Evolutionary conservation across 495 filamentous ascomycete species (phyloP).

Genomic region (Penicillium coffeae): DNA sequence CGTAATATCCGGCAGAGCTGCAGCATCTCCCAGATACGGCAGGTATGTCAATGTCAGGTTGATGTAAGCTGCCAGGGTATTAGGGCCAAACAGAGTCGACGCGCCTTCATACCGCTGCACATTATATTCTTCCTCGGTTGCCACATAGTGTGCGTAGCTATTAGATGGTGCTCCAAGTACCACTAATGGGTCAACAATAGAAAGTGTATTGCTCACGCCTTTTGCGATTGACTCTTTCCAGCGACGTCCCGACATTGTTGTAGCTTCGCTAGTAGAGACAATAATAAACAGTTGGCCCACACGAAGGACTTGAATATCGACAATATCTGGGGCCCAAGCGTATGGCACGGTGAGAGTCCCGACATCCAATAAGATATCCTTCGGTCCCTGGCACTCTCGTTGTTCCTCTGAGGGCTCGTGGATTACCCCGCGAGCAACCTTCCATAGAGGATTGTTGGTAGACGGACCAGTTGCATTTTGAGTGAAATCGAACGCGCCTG

Average conservation of each 20-base stretch:
- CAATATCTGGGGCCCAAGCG: slow-evolving; percentile 87
- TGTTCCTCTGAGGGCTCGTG: slow-evolving; percentile 71
- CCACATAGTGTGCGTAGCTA: slow-evolving; percentile 93
- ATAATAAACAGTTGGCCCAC: slow-evolving; percentile 87
- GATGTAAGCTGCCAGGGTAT: slow-evolving; percentile 86
- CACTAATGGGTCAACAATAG: slow-evolving; percentile 58
- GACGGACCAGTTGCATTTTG: slow-evolving; percentile 76
- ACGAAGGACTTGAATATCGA: slow-evolving; percentile 85
- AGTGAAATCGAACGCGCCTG: slow-evolving; percentile 90
- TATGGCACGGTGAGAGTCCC: slow-evolving; percentile 79
- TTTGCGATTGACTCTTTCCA: slow-evolving; percentile 79
- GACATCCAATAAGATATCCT: slow-evolving; percentile 87
- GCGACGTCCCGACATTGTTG: slow-evolving; percentile 89
- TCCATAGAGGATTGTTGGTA: slow-evolving; percentile 75
- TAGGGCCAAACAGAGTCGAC: slow-evolving; percentile 90
- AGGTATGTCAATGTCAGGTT: slow-evolving; percentile 73
- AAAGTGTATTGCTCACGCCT: slow-evolving; percentile 47
- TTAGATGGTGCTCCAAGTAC: slow-evolving; percentile 94
- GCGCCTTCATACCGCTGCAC: slow-evolving; percentile 95
- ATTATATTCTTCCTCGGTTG: slow-evolving; percentile 86
- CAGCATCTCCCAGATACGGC: slow-evolving; percentile 57
- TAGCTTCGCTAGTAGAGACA: slow-evolving; percentile 85
- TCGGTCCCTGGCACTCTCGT: slow-evolving; percentile 71
- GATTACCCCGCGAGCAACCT: slow-evolving; percentile 66
- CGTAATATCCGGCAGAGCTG: slow-evolving; percentile 43